Percentiles rank a stretch among this genome's conserved stretches.
These are phyloP conservation scores for Somion occarium DNA, from an alignment of 1,284 basidiomycete genomes.

Conservation along the genomic window DNA sequence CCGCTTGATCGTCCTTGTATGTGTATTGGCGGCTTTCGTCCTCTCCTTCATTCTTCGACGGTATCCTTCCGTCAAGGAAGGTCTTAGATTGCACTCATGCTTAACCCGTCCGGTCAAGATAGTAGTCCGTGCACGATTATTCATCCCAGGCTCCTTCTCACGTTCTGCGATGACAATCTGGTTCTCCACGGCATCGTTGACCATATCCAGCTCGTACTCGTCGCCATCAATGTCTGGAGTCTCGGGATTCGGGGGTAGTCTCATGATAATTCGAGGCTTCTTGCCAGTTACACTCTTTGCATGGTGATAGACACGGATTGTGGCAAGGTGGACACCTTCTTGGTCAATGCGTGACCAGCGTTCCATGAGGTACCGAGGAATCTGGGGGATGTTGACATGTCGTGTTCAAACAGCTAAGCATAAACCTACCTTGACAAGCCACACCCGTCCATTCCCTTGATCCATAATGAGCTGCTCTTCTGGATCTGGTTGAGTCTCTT, in stretches of 20 bases:
- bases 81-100: constrained; percentile 68
- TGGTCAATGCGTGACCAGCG: constrained; percentile 59
- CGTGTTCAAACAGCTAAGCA: not conserved
- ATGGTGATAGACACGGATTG: constrained; percentile 65
- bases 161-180: constrained; percentile 75
- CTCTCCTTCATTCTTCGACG: constrained; percentile 61
- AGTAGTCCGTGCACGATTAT: constrained; percentile 58
- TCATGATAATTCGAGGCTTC: constrained; percentile 61
- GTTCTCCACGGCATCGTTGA: constrained; percentile 70
- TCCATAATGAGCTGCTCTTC: constrained; percentile 73
- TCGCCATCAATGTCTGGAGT: constrained; percentile 43
- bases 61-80: constrained; percentile 59
- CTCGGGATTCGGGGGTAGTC: constrained; percentile 56
- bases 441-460: constrained; percentile 66
- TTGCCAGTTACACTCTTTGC: constrained; percentile 34
- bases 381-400: constrained; percentile 32
- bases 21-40: constrained; percentile 56
- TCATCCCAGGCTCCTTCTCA: constrained; percentile 56
- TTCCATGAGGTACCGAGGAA: constrained; percentile 68
- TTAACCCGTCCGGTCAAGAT: constrained; percentile 71
- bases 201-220: constrained; percentile 74
- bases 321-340: constrained; percentile 67
- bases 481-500: constrained; percentile 65
- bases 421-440: constrained; percentile 67
- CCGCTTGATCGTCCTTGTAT: constrained; percentile 51